These are phyloP conservation scores for Calonectria montana DNA, from an alignment of 2,329 filamentous ascomycete species.

Conservation along the genomic window DNA sequence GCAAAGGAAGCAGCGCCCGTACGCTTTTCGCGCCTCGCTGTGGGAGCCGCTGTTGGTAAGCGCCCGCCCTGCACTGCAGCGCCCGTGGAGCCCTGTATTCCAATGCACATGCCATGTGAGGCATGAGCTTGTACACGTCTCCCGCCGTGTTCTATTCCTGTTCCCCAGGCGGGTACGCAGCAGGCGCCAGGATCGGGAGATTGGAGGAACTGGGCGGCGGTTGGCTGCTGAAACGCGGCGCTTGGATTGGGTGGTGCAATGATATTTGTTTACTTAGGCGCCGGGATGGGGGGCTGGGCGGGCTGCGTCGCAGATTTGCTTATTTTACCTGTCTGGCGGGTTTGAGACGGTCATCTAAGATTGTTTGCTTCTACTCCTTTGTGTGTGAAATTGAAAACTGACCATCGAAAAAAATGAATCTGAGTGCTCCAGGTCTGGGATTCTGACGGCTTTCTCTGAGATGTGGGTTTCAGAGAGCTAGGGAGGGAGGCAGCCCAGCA, in stretches of 20 bases:
- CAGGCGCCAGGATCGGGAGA: constrained; percentile 8
- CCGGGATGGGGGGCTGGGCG: constrained; percentile 10
- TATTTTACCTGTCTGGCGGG: neutral
- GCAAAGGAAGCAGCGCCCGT: neutral
- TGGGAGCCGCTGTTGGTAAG: neutral
- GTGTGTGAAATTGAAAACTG: constrained; percentile 1
- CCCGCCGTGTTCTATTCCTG: constrained; percentile 10
- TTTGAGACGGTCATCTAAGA: neutral
- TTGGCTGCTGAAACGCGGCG: constrained; percentile 25
- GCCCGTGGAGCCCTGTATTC: neutral
- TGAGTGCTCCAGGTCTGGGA: neutral
- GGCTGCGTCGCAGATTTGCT: neutral
- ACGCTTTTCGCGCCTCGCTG: neutral
- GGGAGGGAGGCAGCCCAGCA: constrained; percentile 37
- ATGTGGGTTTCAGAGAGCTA: constrained; percentile 6
- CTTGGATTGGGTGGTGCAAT: neutral
- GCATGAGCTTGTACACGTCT: neutral
- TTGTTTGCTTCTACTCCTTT: neutral
- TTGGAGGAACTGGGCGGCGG: constrained; percentile 1
- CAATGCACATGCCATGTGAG: neutral
- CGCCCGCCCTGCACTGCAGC: neutral
- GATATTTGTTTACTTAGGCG: constrained; percentile 21
- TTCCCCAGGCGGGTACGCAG: neutral
- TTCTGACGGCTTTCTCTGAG: neutral
- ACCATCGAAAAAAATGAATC: neutral